phyloP scores from a whole-genome alignment of 2,329 filamentous ascomycete genomes.

The Mollisiaceae sp. region DNA sequence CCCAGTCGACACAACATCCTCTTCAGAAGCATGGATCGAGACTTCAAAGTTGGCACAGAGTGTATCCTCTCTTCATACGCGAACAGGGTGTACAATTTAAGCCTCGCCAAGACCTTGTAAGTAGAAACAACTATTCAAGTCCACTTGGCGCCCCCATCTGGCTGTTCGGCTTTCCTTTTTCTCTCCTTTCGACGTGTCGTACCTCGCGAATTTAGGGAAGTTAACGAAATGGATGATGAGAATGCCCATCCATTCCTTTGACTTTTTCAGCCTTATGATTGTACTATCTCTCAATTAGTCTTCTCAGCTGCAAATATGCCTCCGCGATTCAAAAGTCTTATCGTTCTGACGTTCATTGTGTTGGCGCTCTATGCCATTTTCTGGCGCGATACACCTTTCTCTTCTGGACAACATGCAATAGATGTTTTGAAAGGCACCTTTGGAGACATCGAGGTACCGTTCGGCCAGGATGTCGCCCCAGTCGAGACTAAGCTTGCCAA shows the following conservation, averaged over 20 bases:
- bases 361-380: constrained; percentile 24
- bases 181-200: constrained; percentile 1
- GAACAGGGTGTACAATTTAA: background rate
- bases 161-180: background rate
- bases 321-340: constrained; percentile 20
- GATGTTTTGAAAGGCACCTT: constrained; percentile 22
- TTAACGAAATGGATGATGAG: background rate
- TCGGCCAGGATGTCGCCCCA: background rate
- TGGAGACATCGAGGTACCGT: constrained; percentile 6
- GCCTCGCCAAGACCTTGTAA: constrained; percentile 1
- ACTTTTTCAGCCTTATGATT: background rate
- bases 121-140: background rate
- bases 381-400: constrained; percentile 22
- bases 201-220: background rate
- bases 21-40: too few relatives aligned
- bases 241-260: background rate
- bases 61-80: too few relatives aligned
- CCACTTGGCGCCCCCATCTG: background rate
- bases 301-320: constrained; percentile 20
- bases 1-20: too few relatives aligned
- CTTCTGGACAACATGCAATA: constrained; percentile 16
- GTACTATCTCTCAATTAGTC: background rate
- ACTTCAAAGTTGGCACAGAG: too few relatives aligned
- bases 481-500: background rate
- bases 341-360: constrained; percentile 22